phyloP scores from a whole-genome alignment of 2,329 filamentous ascomycete species.

The Pezicula carpinea region DNA sequence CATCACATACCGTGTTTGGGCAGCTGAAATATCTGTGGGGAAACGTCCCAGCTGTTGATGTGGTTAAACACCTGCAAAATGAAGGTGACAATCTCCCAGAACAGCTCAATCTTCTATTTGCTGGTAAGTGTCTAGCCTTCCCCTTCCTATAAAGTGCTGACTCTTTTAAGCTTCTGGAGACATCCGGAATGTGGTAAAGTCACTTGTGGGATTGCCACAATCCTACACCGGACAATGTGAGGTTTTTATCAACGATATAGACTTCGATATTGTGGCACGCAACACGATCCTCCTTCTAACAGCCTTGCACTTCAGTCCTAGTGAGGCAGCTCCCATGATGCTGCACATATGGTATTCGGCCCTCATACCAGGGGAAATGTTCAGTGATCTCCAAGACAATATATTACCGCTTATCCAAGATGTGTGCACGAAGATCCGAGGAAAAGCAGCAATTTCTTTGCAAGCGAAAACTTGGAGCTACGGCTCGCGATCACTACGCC shows the following conservation, averaged over 20 bases:
- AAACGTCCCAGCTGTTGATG: constrained; percentile 35
- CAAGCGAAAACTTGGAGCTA: constrained; percentile 7
- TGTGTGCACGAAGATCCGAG: constrained; percentile 28
- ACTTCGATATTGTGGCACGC: constrained; percentile 33
- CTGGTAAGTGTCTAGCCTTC: constrained; percentile 12
- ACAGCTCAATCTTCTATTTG: constrained; percentile 32
- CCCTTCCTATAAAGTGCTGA: not conserved
- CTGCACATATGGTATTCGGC: constrained; percentile 43
- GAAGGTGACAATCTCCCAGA: constrained; percentile 22
- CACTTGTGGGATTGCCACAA: constrained; percentile 30
- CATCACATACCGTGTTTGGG: constrained; percentile 8
- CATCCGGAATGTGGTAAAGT: constrained; percentile 36
- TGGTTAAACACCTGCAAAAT: constrained; percentile 30
- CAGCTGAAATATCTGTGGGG: constrained; percentile 36
- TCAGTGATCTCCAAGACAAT: constrained; percentile 2
- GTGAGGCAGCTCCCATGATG: constrained; percentile 11
- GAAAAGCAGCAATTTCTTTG: constrained; percentile 15
- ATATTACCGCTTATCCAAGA: constrained; percentile 25
- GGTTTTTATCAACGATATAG: constrained; percentile 35
- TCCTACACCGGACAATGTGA: constrained; percentile 21
- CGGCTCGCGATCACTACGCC: constrained; percentile 6
- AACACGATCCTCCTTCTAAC: constrained; percentile 37
- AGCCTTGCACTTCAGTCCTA: constrained; percentile 13
- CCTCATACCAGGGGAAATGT: constrained; percentile 3
- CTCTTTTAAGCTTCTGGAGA: constrained; percentile 35